Base-by-base conservation (phyloP, 306 rosid genomes). In the Benincasa hispida region DNA sequence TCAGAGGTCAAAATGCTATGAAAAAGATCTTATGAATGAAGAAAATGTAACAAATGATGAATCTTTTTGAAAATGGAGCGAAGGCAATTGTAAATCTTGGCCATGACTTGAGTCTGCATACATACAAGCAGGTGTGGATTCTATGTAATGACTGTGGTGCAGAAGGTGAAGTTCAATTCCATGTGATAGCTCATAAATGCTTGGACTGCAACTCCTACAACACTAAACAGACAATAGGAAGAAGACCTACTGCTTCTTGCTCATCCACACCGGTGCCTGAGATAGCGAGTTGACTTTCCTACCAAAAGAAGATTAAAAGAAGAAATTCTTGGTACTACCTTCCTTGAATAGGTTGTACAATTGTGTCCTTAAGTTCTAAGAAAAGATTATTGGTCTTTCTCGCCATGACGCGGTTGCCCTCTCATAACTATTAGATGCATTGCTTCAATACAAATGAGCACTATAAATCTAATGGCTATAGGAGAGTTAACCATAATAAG, bases 141-240 rank as follows among this genome's bases (percentile, higher is more conserved):
- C 85, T 89, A 2, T 89, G 92, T 86, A 91, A 89, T 83, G 97
- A 91, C 59, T 91, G 93, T 82, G 88, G 92, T 61, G 83, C 74
- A 17, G 87, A 87, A 76, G 80, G 88, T 22, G 77, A 82, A 68
- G 92, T 86, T 45, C 83, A 83, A 27, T 89, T 86, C 84, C 91
- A 89, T 61, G 45, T 89, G 21, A 84, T 91, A 60, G 97, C 82
- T 2, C 92, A 79, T 58, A 91, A 89, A 81, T 91, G 97, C 67
- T 75, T 60, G 14, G 79, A 79, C 63, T 91, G 93, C 87, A 86
- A 83, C 30, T 91, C 93, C 45, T 87, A 89, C 85, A 91, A 89
- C 79, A 87, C 96, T 10, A 82, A 88, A 77, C 90, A 80, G 82
- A 85, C 86, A 57, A 90, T 83, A 59, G 88, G 76, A 70, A 47